phyloP scores from a whole-genome alignment of 2,329 filamentous ascomycete genomes.

The Alternaria sp. region DNA sequence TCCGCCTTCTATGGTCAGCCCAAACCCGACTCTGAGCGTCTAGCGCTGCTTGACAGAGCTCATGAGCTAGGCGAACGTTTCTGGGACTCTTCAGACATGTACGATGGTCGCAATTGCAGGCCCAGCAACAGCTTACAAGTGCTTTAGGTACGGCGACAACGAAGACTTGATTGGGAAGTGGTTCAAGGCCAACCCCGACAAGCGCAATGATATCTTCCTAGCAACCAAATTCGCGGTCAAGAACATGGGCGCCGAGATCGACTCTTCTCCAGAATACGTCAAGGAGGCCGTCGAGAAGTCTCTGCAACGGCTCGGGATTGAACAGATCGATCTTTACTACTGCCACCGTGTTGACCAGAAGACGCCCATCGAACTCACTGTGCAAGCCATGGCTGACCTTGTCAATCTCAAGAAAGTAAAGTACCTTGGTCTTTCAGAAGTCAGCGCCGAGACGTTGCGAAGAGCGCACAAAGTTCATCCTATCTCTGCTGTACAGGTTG shows the following conservation, averaged over 20 bases:
- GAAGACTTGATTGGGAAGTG: conserved; percentile 48
- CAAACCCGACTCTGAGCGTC: conserved; percentile 60
- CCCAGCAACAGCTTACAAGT: background rate
- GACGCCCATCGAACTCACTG: conserved; percentile 59
- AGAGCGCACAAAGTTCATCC: conserved; percentile 59
- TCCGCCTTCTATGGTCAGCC: conserved; percentile 57
- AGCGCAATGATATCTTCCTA: conserved; percentile 58
- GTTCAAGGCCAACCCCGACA: conserved; percentile 50
- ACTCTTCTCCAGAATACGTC: conserved; percentile 53
- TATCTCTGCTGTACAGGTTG: conserved; percentile 60
- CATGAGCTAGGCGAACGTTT: conserved; percentile 59
- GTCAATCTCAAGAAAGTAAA: conserved; percentile 63
- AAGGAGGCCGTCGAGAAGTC: conserved; percentile 51
- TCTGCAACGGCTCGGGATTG: conserved; percentile 52
- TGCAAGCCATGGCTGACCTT: conserved; percentile 63
- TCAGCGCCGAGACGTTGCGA: conserved; percentile 56
- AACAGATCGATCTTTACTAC: conserved; percentile 58
- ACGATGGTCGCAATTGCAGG: conserved; percentile 1
- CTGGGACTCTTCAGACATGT: conserved; percentile 41
- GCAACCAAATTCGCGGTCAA: conserved; percentile 51
- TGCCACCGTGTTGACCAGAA: conserved; percentile 54
- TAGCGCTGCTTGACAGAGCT: conserved; percentile 61
- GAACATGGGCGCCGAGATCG: conserved; percentile 51
- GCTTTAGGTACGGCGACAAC: conserved; percentile 39
- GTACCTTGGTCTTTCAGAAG: conserved; percentile 58